phyloP scores from a whole-genome alignment of 1,139 yeast species.

The Arxiozyma slooffiae region DNA sequence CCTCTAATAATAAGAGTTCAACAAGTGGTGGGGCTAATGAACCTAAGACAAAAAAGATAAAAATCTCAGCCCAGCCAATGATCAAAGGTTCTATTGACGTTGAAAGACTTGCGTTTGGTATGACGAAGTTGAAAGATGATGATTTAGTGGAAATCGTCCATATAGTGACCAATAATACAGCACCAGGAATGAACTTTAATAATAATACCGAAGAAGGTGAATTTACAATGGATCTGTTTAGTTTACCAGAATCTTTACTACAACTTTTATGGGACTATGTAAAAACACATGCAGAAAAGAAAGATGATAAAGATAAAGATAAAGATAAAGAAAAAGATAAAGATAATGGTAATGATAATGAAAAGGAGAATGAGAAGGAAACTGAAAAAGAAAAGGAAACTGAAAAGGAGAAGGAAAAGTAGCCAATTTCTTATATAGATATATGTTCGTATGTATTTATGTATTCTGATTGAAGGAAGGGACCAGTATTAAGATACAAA shows the following conservation, averaged over 20 bases:
- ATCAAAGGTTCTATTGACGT: conserved; percentile 70
- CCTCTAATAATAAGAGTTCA: not conserved
- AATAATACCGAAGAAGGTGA: conserved; percentile 97
- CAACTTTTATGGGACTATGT: conserved; percentile 94
- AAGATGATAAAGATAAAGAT: too few species aligned
- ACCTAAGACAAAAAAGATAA: conserved; percentile 57
- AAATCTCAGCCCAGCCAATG: conserved; percentile 33
- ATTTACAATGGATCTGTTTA: conserved; percentile 90
- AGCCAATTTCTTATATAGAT: not conserved
- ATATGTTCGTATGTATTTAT: too few species aligned
- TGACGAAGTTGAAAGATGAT: conserved; percentile 82
- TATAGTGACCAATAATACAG: conserved; percentile 93
- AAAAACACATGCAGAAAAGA: conserved; percentile 40
- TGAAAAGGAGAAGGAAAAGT: too few species aligned
- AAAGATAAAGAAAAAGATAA: too few species aligned
- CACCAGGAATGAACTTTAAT: conserved; percentile 91
- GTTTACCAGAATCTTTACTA: conserved; percentile 83
- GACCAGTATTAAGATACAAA: too few species aligned
- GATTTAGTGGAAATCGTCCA: conserved; percentile 91
- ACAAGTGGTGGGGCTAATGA: conserved; percentile 17
- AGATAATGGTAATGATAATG: conserved; percentile 1
- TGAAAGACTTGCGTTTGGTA: conserved; percentile 82
- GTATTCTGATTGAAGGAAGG: too few species aligned
- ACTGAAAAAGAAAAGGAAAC: not conserved
- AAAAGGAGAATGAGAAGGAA: not conserved